These are phyloP conservation scores for Ogataea dorogensis DNA, from an alignment of 805 yeast species.

Conservation along the genomic window DNA sequence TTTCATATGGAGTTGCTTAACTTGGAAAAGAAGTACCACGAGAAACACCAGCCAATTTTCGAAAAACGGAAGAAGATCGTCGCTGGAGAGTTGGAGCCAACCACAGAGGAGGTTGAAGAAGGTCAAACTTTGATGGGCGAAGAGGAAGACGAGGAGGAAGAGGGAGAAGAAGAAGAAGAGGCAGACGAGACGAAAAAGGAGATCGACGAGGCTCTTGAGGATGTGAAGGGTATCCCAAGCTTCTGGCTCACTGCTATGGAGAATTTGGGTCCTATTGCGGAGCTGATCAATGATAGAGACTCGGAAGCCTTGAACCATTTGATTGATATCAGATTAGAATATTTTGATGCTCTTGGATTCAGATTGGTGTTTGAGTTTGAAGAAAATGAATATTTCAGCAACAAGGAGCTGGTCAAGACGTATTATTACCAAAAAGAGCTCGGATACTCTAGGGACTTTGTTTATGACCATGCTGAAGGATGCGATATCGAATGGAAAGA, in stretches of 20 bases:
- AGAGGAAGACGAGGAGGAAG: conserved; percentile 32
- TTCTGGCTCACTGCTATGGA: conserved; percentile 97
- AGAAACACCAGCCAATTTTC: conserved; percentile 72
- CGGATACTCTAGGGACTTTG: conserved; percentile 93
- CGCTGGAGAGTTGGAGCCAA: conserved; percentile 73
- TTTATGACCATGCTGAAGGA: conserved; percentile 96
- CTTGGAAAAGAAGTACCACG: conserved; percentile 76
- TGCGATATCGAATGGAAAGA: conserved; percentile 79
- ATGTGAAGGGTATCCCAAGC: conserved; percentile 76
- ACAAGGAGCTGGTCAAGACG: conserved; percentile 72
- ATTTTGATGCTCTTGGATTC: conserved; percentile 85
- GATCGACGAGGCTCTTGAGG: conserved; percentile 31
- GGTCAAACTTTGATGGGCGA: conserved; percentile 71
- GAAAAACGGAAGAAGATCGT: conserved; percentile 70
- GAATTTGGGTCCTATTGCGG: conserved; percentile 76
- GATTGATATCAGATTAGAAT: conserved; percentile 71
- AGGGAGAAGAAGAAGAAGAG: conserved; percentile 34
- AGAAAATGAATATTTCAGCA: conserved; percentile 73
- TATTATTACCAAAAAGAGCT: conserved; percentile 92
- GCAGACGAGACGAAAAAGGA: conserved; percentile 22
- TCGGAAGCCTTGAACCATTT: conserved; percentile 73
- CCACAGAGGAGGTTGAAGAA: conserved; percentile 68
- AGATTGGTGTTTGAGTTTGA: conserved; percentile 79
- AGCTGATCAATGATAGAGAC: conserved; percentile 87
- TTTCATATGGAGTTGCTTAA: conserved; percentile 86